Percentiles rank a stretch among this genome's conserved stretches.
Evolutionary conservation across 257 asterid species (phyloP).

Genomic region (Capsicum rhomboideum): DNA sequence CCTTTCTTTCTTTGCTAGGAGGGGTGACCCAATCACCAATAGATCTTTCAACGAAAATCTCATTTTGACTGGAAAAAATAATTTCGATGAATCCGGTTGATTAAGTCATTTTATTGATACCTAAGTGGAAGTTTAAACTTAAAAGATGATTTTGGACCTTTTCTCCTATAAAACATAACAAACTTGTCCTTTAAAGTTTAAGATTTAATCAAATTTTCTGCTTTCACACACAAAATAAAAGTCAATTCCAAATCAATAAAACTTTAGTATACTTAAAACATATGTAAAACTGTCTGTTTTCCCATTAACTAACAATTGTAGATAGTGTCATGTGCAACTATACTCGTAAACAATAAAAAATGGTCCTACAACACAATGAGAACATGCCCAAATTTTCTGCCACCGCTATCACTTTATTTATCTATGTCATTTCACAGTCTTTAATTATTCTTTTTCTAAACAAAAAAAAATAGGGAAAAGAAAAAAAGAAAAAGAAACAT

Average conservation of each 20-base stretch:
- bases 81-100: neutral
- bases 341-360: neutral
- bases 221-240: neutral
- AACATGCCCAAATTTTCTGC: slow-evolving; percentile 22
- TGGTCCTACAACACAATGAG: neutral
- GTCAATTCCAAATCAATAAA: neutral
- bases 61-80: too few species aligned
- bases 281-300: neutral
- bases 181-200: neutral
- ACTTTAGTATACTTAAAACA: neutral
- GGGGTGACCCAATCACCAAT: too few species aligned
- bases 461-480: neutral
- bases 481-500: neutral
- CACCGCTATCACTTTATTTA: slow-evolving; percentile 9
- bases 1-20: too few species aligned
- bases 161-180: neutral
- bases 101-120: neutral
- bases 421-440: neutral
- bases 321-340: neutral
- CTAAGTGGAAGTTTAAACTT: neutral
- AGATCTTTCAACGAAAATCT: too few species aligned
- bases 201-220: neutral
- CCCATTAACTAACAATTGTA: neutral
- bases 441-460: neutral
- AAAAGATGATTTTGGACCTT: neutral